phyloP scores from a whole-genome alignment of 495 filamentous ascomycete genomes.

The Tuber melanosporum region DNA sequence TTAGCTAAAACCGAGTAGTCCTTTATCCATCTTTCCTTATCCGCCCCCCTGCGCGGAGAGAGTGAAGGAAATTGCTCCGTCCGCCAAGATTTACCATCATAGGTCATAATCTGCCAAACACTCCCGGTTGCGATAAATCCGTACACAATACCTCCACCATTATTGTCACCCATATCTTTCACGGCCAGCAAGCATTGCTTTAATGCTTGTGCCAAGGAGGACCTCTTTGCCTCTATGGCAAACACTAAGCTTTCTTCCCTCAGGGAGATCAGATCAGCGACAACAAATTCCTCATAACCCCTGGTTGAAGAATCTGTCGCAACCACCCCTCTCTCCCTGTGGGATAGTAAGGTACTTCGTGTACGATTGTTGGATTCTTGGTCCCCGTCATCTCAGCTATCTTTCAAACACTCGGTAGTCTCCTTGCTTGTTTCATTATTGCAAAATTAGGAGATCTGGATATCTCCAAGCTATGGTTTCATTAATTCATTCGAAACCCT shows the following conservation, averaged over 20 bases:
- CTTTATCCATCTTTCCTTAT: constrained; percentile 20
- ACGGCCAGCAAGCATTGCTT: constrained; percentile 20
- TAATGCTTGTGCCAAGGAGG: constrained; percentile 13
- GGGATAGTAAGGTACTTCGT: constrained; percentile 7
- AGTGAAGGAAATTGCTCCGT: constrained; percentile 4
- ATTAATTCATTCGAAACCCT: too few species aligned
- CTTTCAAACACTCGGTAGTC: too few species aligned
- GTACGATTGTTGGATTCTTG: too few species aligned
- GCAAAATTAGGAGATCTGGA: too few species aligned
- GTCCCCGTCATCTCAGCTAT: too few species aligned
- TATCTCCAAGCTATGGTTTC: too few species aligned
- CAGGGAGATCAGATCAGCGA: constrained; percentile 16
- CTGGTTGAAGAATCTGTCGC: constrained; percentile 10
- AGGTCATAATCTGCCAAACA: constrained; percentile 19
- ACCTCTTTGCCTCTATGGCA: constrained; percentile 23
- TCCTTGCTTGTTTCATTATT: too few species aligned
- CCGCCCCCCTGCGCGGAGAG: constrained; percentile 9
- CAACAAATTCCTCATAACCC: constrained; percentile 9
- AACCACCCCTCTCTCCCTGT: constrained; percentile 16
- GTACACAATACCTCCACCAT: constrained; percentile 22
- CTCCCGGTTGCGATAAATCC: constrained; percentile 16
- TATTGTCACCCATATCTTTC: constrained; percentile 19
- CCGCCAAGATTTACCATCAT: constrained; percentile 13
- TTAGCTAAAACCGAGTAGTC: constrained; percentile 12
- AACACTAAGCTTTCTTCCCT: constrained; percentile 12